A percentile compares a stretch with the other conserved stretches of the same genome.
Evolutionary conservation across 2,329 filamentous ascomycete genomes (phyloP).

Genomic region (Fusarium sarcochroum): DNA sequence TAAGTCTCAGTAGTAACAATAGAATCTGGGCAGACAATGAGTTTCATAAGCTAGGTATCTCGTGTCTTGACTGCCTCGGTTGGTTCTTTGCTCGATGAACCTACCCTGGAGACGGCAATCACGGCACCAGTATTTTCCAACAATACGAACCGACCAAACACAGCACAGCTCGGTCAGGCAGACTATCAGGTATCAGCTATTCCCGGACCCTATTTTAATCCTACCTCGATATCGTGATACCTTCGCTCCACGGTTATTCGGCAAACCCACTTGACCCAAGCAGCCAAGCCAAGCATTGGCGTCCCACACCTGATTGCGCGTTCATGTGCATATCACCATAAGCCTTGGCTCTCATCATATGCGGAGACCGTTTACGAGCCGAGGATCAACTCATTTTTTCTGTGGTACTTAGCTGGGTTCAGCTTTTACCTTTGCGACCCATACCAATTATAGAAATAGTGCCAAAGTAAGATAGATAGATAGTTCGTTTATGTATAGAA

Average conservation of each 20-base stretch:
- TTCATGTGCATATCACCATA: conserved; percentile 21
- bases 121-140: neutral
- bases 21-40: too few species aligned
- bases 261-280: conserved; percentile 18
- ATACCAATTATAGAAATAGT: conserved; percentile 23
- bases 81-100: neutral
- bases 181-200: neutral
- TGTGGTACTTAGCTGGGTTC: conserved; percentile 5
- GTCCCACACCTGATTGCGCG: conserved; percentile 9
- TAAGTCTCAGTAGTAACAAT: too few species aligned
- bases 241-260: conserved; percentile 29
- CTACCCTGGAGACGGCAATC: neutral
- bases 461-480: neutral
- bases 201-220: conserved; percentile 18
- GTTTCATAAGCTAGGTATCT: neutral
- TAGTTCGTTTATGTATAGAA: conserved; percentile 12
- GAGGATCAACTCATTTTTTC: conserved; percentile 1
- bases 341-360: conserved; percentile 31
- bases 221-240: conserved; percentile 6
- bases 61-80: neutral
- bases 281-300: neutral
- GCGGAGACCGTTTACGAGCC: conserved; percentile 28
- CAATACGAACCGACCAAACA: neutral
- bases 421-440: neutral
- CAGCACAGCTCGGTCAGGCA: neutral